Conservation (phyloP, 345 rosid genomes). For the Triadica sebifera region DNA sequence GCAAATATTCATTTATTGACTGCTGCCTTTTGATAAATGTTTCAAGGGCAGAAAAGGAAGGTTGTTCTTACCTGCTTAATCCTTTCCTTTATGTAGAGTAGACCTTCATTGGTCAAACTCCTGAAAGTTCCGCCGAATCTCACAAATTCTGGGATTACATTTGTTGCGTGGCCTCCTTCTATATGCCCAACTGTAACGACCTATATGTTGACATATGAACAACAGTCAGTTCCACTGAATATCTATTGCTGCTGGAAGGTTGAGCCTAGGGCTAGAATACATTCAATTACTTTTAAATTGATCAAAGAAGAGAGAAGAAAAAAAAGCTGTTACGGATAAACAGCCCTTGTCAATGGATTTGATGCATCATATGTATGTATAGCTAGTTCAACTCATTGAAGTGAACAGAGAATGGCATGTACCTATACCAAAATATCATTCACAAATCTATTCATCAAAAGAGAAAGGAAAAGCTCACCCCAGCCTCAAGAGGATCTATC, state of each 20-base stretch:
- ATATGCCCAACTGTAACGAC: slow-evolving; percentile 65
- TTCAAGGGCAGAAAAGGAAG: not conserved
- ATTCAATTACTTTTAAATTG: too few species aligned
- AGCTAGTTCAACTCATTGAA: not conserved
- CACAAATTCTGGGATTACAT: slow-evolving; percentile 53
- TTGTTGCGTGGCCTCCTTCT: slow-evolving; percentile 57
- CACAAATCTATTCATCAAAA: not conserved
- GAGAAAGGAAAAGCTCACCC: slow-evolving; percentile 34
- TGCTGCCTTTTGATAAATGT: not conserved
- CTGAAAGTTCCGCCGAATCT: slow-evolving; percentile 63
- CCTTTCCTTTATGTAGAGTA: slow-evolving; percentile 48
- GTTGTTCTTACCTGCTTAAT: slow-evolving; percentile 41
- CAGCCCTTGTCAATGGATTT: not conserved
- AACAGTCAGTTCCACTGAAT: not conserved
- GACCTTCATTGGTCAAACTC: slow-evolving; percentile 55
- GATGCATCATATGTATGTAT: not conserved
- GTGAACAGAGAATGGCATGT: not conserved
- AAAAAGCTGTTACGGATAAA: not conserved
- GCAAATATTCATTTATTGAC: not conserved
- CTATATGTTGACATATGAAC: slow-evolving; percentile 22
- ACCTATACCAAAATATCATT: too few species aligned
- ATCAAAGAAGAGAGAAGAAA: not conserved
- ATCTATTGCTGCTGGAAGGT: not conserved
- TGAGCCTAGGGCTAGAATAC: too few species aligned
- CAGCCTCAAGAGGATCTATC: slow-evolving; percentile 60